Base-by-base conservation (phyloP, 2,329 filamentous ascomycete species). In the Fusarium piperis region DNA sequence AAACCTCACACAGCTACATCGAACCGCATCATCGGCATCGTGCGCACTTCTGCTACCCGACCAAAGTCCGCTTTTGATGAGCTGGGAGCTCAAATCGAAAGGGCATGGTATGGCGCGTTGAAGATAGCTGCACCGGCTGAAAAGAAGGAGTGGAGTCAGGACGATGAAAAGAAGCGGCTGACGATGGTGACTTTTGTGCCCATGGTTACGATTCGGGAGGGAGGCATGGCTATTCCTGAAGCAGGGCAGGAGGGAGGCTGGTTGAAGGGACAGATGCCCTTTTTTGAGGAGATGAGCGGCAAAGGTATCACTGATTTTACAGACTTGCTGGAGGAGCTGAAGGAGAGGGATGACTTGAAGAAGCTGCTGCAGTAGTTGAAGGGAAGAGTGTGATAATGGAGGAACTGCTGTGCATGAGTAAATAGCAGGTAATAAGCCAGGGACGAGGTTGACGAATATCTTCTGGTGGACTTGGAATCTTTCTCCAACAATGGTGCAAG, bases 331-430 rank as follows among this genome's bases (percentile, higher is more conserved):
- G 13, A 41, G 3, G 70, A 72, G 20, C 1, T 58, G 6, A 44
- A 57, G 6, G 16, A 18, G 3, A 35, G 12, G 82, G 81, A 3
- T 74, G 82, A 57, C n/a, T 20, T 57, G 53, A 39, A 57, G 20
- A 38, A 28, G 15, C 28, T 36, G 11, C 32, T 56, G 6, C 16
- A 56, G 10, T 9, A 13, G 9, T 28, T 11, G 5, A 13, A 35
- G 15, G n/a, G 20, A 44, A 18, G n/a, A 23, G 13, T 3, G 12
- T 10, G 9, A 33, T 12, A 33, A 33, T 33, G 9, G 12, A 33
- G 5, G 32, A 33, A 12, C 32, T 33, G 3, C 11, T 6, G 32
- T 9, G 26, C 26, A 4, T 26, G 7, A 26, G 26, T 26, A 26
- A 7, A 26, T 26, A 26, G 26, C 26, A 26, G 7, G 7, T 26